These are phyloP conservation scores for Salix suchowensis DNA, from an alignment of 345 rosid genomes.

Conservation along the genomic window DNA sequence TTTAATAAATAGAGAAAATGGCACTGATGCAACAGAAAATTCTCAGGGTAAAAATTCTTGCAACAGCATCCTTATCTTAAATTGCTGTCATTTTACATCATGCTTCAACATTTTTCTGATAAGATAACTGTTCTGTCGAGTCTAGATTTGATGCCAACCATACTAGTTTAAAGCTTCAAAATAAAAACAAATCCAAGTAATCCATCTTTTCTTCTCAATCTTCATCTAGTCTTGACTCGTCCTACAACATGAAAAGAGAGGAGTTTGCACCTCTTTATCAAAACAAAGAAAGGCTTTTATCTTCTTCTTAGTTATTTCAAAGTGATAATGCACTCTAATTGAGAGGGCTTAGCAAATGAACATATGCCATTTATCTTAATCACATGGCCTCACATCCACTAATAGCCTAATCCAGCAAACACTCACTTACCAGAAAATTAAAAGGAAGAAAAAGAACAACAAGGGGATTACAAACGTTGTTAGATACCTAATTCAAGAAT, in stretches of 20 bases:
- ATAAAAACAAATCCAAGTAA: slow-evolving; percentile 26
- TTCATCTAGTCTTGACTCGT: slow-evolving; percentile 55
- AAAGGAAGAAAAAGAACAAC: slow-evolving; percentile 28
- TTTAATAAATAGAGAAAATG: neutral
- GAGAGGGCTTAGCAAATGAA: neutral
- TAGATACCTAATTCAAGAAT: slow-evolving; percentile 42
- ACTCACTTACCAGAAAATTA: slow-evolving; percentile 29
- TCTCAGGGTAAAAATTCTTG: neutral
- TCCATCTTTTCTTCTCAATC: slow-evolving; percentile 51
- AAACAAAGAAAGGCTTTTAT: slow-evolving; percentile 16
- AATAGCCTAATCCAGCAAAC: neutral
- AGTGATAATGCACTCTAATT: neutral
- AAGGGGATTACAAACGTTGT: slow-evolving; percentile 26
- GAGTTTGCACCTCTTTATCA: slow-evolving; percentile 21
- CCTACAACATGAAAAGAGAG: slow-evolving; percentile 63
- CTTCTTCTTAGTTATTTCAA: neutral
- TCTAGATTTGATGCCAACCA: slow-evolving; percentile 13
- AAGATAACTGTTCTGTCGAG: slow-evolving; percentile 5
- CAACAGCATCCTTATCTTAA: neutral
- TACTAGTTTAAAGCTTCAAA: slow-evolving; percentile 21
- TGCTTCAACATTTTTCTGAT: neutral
- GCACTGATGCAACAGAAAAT: neutral
- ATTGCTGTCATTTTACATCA: slow-evolving; percentile 1
- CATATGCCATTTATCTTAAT: neutral
- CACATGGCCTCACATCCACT: neutral